These are phyloP conservation scores for Boletus eberwhitei DNA, from an alignment of 768 basidiomycete species.

Conservation along the genomic window DNA sequence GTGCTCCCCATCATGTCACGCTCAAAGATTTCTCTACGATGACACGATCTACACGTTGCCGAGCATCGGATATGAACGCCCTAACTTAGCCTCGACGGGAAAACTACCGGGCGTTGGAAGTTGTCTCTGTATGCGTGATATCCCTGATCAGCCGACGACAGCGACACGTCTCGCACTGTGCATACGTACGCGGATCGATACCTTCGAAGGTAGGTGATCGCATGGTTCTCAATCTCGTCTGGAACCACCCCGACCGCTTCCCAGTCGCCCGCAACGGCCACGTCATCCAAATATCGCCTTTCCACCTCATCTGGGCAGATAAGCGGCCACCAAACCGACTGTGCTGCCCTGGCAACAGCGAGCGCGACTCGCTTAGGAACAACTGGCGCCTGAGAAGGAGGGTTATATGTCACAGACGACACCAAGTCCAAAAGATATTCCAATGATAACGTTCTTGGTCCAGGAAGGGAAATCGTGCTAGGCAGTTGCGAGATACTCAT, in stretches of 20 bases:
- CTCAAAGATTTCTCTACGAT: conserved; percentile 8
- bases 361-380: conserved; percentile 74
- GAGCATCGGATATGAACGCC: conserved; percentile 28
- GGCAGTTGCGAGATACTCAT: conserved; percentile 58
- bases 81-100: conserved; percentile 50
- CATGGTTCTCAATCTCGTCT: conserved; percentile 81
- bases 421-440: conserved; percentile 80
- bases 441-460: conserved; percentile 81
- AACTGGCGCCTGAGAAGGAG: conserved; percentile 66
- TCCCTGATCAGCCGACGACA: conserved; percentile 10
- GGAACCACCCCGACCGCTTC: conserved; percentile 76
- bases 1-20: conserved; percentile 15
- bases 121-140: conserved; percentile 47
- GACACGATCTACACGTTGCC: conserved; percentile 28
- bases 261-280: conserved; percentile 75
- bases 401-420: conserved; percentile 72
- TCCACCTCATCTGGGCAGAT: conserved; percentile 88
- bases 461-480: conserved; percentile 78
- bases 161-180: background rate
- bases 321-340: conserved; percentile 85
- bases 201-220: conserved; percentile 85
- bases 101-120: conserved; percentile 62
- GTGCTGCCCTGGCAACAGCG: conserved; percentile 58
- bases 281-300: conserved; percentile 84
- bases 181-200: conserved; percentile 82